phyloP scores from a whole-genome alignment of 139 green algal genomes.

The Diplosphaera chodatii region DNA sequence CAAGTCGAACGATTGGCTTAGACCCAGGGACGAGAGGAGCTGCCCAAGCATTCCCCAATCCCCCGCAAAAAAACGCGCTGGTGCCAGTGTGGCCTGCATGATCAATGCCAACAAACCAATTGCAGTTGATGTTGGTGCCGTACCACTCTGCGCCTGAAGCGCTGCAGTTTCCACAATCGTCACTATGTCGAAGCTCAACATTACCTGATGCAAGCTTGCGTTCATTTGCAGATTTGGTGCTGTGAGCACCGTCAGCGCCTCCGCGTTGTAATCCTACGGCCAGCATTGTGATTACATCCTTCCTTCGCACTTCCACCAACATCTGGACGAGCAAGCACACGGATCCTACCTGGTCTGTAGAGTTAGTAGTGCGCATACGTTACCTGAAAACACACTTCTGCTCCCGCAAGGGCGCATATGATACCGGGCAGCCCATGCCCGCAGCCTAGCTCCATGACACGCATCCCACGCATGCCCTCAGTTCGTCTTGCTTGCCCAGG shows the following conservation, averaged over 20 bases:
- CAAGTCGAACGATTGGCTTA: conserved; percentile 60
- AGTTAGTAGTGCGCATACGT: too few species aligned
- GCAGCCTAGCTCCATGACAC: conserved; percentile 10
- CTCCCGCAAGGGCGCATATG: conserved; percentile 50
- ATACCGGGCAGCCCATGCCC: conserved; percentile 87
- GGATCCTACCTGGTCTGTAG: too few species aligned
- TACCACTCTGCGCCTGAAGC: too few species aligned
- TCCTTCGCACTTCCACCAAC: too few species aligned
- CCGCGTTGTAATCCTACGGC: conserved; percentile 69
- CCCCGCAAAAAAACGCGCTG: conserved; percentile 47
- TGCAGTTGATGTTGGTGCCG: too few species aligned
- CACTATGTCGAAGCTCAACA: too few species aligned
- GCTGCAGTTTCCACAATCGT: too few species aligned
- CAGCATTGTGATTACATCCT: too few species aligned
- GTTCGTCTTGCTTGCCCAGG: too few species aligned
- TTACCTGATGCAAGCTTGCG: neutral
- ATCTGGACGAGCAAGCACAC: too few species aligned
- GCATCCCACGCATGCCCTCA: neutral
- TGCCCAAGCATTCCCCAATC: conserved; percentile 48
- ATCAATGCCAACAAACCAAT: neutral
- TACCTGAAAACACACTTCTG: neutral
- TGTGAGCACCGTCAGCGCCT: conserved; percentile 68
- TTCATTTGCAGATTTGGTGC: conserved; percentile 27
- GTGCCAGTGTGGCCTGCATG: neutral
- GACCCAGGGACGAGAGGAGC: conserved; percentile 25